Base-by-base conservation (phyloP, 2,329 filamentous ascomycete genomes). In the Stromatinia cepivora region DNA sequence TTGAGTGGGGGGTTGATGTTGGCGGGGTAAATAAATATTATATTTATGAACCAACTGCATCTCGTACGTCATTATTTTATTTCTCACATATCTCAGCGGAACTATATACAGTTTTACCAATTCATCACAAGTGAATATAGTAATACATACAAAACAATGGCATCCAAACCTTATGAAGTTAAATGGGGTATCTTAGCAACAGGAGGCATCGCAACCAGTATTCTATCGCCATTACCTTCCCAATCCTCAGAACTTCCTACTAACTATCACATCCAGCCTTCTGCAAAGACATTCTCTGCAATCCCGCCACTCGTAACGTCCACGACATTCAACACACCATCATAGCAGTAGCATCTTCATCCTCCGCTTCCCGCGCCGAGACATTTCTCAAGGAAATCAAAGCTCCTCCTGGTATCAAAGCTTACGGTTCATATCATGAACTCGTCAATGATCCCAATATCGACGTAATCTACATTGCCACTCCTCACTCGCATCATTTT, bases 401-500 rank as follows among this genome's bases (percentile, higher is more conserved):
- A 63, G 84, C 85, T 39, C 85, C 87, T 1, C 79, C 82, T 3
- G 79, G 83, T n/a, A 87, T 87, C 45, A 85, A 86, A 71, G 85
- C 88, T 17, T 91, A 91, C 74, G 88, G 86, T 64, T 87, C 84
- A 45, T 92, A 92, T 79, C 83, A 86, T 71, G 87, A 89, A 70
- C 82, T 92, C 20, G 88, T 90, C 10, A 81, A 83, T 53, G 88
- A 92, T 72, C 80, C 86, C 6, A 85, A 88, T 70, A 83, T 91
- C 69, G 88, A 91, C 76, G 87, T 91, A 69, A 81, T 92, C 75
- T 92, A 92, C 77, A 82, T 92, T 70, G 89, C 89, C 6, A 91
- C 90, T 5, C 90, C 90, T 7, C 89, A 92, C 79, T 90, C 87
- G 34, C 90, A 92, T 76, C 90, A 92, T 80, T 92, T 89, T 79